Conservation (phyloP, 2,329 filamentous ascomycete species). For the Arthrobotrys sphaeroides region DNA sequence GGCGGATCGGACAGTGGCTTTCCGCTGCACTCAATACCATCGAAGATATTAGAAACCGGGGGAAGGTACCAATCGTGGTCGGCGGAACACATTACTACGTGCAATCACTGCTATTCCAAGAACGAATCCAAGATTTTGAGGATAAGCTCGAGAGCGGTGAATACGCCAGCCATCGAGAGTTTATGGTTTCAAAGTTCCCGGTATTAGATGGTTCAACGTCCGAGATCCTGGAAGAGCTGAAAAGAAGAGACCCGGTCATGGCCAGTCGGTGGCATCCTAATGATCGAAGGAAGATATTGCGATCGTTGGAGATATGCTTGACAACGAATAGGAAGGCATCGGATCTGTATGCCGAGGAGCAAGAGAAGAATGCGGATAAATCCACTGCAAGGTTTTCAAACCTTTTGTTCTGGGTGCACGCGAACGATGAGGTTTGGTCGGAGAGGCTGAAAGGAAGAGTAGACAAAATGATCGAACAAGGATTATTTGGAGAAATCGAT, state of each 20-base stretch:
- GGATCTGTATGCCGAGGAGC: constrained; percentile 77
- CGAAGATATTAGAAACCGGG: constrained; percentile 77
- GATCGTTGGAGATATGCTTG: constrained; percentile 89
- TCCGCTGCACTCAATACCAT: constrained; percentile 64
- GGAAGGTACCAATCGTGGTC: constrained; percentile 86
- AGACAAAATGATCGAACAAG: constrained; percentile 79
- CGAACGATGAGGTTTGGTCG: constrained; percentile 74
- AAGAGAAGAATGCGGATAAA: constrained; percentile 18
- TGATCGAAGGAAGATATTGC: constrained; percentile 85
- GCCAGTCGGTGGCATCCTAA: constrained; percentile 93
- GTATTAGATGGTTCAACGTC: constrained; percentile 78
- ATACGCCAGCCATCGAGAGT: constrained; percentile 60
- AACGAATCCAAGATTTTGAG: constrained; percentile 65
- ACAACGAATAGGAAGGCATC: constrained; percentile 78
- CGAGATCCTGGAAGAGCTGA: constrained; percentile 75
- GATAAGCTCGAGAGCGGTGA: constrained; percentile 57
- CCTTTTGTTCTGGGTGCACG: constrained; percentile 87
- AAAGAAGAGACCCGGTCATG: constrained; percentile 86
- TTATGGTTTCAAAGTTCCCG: constrained; percentile 67
- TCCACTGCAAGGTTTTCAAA: constrained; percentile 60
- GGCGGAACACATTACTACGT: constrained; percentile 97
- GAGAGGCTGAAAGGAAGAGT: constrained; percentile 78
- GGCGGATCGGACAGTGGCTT: constrained; percentile 77
- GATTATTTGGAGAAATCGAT: constrained; percentile 71
- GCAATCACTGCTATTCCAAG: constrained; percentile 84